phyloP scores from a whole-genome alignment of 345 rosid species.

The Carallia pectinifolia region DNA sequence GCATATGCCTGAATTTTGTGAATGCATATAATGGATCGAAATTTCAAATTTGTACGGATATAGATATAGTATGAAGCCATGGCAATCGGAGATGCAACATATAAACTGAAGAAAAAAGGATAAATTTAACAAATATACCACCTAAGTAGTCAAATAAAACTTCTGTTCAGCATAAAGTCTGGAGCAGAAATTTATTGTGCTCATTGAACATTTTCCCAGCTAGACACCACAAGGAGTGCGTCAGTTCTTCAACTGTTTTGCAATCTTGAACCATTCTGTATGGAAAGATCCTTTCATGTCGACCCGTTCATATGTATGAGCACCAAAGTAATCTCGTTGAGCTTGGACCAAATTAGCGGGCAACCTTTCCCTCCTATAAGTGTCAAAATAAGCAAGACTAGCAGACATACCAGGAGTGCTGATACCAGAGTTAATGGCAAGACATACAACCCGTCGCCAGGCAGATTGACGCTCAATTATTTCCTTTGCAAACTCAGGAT shows the following conservation, averaged over 20 bases:
- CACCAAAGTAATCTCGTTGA: conserved; percentile 94
- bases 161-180: too few species aligned
- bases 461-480: conserved; percentile 88
- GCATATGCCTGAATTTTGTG: too few species aligned
- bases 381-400: conserved; percentile 90
- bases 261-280: conserved; percentile 97
- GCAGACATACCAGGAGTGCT: conserved; percentile 96
- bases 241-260: conserved; percentile 56
- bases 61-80: too few species aligned
- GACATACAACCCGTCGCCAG: conserved; percentile 90
- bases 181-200: conserved; percentile 27
- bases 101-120: too few species aligned
- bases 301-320: conserved; percentile 94
- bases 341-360: conserved; percentile 98
- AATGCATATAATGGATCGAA: too few species aligned
- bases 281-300: conserved; percentile 92
- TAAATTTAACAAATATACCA: too few species aligned
- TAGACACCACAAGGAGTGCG: conserved; percentile 5
- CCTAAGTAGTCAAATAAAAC: too few species aligned
- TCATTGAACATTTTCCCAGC: conserved; percentile 18
- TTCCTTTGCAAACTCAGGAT: conserved; percentile 96
- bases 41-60: too few species aligned
- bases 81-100: too few species aligned
- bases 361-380: conserved; percentile 75
- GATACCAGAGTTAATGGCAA: conserved; percentile 85